phyloP scores from a whole-genome alignment of 306 rosid genomes.

The Senna siamea region DNA sequence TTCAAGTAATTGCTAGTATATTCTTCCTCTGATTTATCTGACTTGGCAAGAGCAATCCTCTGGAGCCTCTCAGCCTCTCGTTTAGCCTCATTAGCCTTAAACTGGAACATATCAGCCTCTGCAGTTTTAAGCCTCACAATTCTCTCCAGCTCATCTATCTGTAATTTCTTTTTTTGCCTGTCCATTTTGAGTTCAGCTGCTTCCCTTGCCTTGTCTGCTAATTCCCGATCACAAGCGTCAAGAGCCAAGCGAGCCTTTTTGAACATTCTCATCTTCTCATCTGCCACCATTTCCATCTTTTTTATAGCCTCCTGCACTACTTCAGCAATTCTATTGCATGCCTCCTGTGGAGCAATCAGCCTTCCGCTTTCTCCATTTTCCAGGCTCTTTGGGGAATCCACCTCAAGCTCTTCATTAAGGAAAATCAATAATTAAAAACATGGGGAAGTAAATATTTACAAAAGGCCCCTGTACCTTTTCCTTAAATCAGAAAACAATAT shows the following conservation, averaged over 20 bases:
- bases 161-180: conserved; percentile 82
- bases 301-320: conserved; percentile 95
- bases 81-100: conserved; percentile 93
- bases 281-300: conserved; percentile 99
- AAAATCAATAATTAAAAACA: conserved; percentile 32
- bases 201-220: conserved; percentile 88
- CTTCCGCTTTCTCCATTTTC: conserved; percentile 90
- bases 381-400: conserved; percentile 69
- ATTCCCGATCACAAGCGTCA: conserved; percentile 83
- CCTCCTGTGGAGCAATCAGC: conserved; percentile 92
- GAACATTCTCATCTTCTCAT: conserved; percentile 95
- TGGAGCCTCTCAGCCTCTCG: conserved; percentile 95
- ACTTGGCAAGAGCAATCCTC: conserved; percentile 87
- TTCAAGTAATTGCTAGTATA: conserved; percentile 88
- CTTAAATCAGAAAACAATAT: background rate
- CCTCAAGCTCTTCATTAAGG: conserved; percentile 80
- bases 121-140: conserved; percentile 94
- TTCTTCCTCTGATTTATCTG: conserved; percentile 97
- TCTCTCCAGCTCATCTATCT: conserved; percentile 92
- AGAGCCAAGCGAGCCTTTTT: conserved; percentile 91
- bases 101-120: conserved; percentile 97
- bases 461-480: background rate
- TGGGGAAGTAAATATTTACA: background rate
- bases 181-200: conserved; percentile 80
- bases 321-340: conserved; percentile 90